Base-by-base conservation (phyloP, 2,329 filamentous ascomycete genomes). In the Xylariaceae sp. region DNA sequence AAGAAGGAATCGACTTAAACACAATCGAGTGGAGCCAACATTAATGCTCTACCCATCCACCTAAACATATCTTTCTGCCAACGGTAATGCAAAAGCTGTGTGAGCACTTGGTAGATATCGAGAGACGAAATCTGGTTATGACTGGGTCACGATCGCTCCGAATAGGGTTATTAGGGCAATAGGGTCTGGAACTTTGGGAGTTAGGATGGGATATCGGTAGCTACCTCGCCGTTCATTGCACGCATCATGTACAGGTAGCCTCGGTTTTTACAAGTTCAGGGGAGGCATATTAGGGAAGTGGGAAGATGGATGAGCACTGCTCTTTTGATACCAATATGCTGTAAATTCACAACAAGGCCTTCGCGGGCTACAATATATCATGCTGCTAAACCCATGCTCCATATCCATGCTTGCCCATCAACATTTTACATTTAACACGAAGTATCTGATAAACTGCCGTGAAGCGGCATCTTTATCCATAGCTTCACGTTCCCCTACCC, bases 21-120 rank as follows among this genome's bases (percentile, higher is more conserved):
- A 96, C 91, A 43, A 99, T 99, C 69, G 89, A 99, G 77, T 99
- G 95, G 95, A 96, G 90, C 72, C 93, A 97, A 79, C 95, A 99
- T 75, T 98, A 80, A 83, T 56, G 40, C 20, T 9, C 40, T 19
- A 41, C 14, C 14, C 12, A n/a, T 32, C 12, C 5, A 20, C 40
- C 1, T 43, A 6, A n/a, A 37, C 44, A 48, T 5, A 9, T 40
- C n/a, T 19, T 21, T 42, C 50, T 23, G 32, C 37, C 14, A 41
- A 40, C 14, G 2, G 23, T 32, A 41, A 42, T 14, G 47, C 29
- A 43, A 20, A 37, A 20, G 56, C 42, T 37, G 40, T 23, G 32
- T 37, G 3, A 10, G 32, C 3, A 14, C 7, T 37, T 12, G 5
- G 32, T 16, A 16, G 32, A 14, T 16, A 12, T 14, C 12, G 32